Conservation (phyloP, 768 basidiomycete species). For the Boletus reticuloceps region DNA sequence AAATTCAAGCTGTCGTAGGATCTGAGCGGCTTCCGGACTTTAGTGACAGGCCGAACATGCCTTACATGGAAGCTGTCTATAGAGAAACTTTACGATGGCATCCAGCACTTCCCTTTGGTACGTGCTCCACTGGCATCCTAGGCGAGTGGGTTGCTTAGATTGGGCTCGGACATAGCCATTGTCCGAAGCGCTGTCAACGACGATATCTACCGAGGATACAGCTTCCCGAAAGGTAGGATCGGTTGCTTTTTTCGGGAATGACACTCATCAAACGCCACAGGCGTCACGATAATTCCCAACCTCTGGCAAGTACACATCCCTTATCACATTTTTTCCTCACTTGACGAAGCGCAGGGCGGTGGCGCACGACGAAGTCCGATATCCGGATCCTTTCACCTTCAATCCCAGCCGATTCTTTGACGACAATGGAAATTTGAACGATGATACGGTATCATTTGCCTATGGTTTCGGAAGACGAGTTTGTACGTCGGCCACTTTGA, state of each 20-base stretch:
- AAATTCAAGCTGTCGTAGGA: conserved; percentile 6
- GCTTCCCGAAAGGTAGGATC: conserved; percentile 5
- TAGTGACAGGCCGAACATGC: neutral
- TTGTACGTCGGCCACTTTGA: neutral
- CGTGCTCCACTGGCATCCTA: neutral
- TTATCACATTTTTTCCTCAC: neutral
- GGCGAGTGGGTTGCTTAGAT: neutral
- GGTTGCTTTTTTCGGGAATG: too few species aligned
- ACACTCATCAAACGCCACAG: neutral
- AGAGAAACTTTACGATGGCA: conserved; percentile 9
- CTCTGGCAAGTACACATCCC: neutral
- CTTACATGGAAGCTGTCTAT: conserved; percentile 1
- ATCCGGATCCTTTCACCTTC: neutral
- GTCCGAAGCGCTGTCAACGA: conserved; percentile 6
- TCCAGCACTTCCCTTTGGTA: conserved; percentile 6
- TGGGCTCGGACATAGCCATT: neutral
- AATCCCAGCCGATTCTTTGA: conserved; percentile 8
- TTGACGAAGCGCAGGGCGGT: conserved; percentile 3
- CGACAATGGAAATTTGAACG: conserved; percentile 4
- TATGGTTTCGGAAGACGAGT: conserved; percentile 4
- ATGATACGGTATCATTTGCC: conserved; percentile 4
- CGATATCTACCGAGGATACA: conserved; percentile 9
- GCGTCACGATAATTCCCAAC: conserved; percentile 5
- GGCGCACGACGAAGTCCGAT: conserved; percentile 4
- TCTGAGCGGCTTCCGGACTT: conserved; percentile 3